These are phyloP conservation scores for Saccharomyces hybrid DNA, from an alignment of 1,139 yeast genomes.

Conservation along the genomic window DNA sequence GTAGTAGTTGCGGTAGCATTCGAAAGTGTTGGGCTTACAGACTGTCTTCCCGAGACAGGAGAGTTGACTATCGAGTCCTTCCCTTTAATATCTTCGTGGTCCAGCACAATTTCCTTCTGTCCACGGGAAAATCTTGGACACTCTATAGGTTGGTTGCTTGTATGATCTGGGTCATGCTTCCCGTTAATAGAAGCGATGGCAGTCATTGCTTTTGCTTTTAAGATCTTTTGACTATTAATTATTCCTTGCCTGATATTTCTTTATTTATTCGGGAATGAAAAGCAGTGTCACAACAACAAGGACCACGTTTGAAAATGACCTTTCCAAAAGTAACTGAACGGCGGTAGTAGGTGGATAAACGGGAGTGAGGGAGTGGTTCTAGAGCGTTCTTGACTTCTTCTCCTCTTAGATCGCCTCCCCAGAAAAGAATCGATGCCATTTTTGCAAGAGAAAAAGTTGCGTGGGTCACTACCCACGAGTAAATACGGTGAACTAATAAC, in stretches of 20 bases:
- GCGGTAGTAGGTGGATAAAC: not conserved
- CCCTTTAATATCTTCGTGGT: not conserved
- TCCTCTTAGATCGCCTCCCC: not conserved
- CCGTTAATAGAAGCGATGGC: not conserved
- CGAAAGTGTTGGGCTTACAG: not conserved
- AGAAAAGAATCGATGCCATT: not conserved
- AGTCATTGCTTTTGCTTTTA: not conserved
- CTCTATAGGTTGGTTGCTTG: not conserved
- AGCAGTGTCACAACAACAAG: not conserved
- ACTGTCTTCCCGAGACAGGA: not conserved
- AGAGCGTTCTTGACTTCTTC: not conserved
- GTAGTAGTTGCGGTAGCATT: conserved; percentile 18
- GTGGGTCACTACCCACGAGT: not conserved
- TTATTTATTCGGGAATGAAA: not conserved
- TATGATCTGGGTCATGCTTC: not conserved
- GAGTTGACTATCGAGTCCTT: not conserved
- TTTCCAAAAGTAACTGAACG: not conserved
- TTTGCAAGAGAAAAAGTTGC: not conserved
- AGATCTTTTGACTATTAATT: not conserved
- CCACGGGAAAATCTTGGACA: not conserved
- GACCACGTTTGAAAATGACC: not conserved
- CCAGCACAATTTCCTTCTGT: not conserved
- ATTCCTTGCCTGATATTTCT: not conserved
- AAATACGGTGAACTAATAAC: not conserved
- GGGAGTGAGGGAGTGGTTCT: not conserved